Base-by-base conservation (phyloP, 2,329 filamentous ascomycete species). In the Fusarium tanahbumbuense region DNA sequence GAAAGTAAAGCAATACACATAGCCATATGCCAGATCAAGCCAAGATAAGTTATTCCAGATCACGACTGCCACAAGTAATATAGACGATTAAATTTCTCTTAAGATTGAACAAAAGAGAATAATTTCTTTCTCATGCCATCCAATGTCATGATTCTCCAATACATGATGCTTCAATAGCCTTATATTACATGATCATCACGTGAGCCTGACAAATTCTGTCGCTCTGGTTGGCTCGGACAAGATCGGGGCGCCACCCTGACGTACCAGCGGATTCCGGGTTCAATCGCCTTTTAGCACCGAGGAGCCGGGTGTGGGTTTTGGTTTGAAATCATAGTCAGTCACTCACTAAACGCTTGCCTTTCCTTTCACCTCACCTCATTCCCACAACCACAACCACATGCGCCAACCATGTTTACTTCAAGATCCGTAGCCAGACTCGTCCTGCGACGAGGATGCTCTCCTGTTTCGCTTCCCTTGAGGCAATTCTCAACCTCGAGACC, bases 401-500 rank as follows among this genome's bases (percentile, higher is more conserved):
- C 65, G 34, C 65, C 69, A 56, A 68, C 48, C 52, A 87, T 87
- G 85, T 86, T 79, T 73, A 76, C 79, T 46, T 76, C 81, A 73
- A 71, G 77, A 73, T 79, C 80, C 64, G 74, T 82, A 77, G 78
- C 82, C 76, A 75, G 81, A 70, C 75, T 80, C 67, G 80, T 81
- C 72, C 73, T 79, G 70, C 82, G 81, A 65, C 79, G 79, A 47
- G 78, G 80, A 56, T 78, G 81, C 71, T 81, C 77, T 65, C 68
- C 80, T 16, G 64, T 79, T 60, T 66, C 80, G 16, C 64, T 79
- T 63, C 65, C 80, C 18, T 59, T 79, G 65, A 83, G 83, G 62
- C 82, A 82, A 53, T 83, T 83, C 74, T 83, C 82, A 61, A 76
- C 78, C 3, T 73, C 78, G n/a, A 65, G 73, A 70, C 64, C 73